Conservation (phyloP, 768 basidiomycete genomes). For the Kwoniella pini region DNA sequence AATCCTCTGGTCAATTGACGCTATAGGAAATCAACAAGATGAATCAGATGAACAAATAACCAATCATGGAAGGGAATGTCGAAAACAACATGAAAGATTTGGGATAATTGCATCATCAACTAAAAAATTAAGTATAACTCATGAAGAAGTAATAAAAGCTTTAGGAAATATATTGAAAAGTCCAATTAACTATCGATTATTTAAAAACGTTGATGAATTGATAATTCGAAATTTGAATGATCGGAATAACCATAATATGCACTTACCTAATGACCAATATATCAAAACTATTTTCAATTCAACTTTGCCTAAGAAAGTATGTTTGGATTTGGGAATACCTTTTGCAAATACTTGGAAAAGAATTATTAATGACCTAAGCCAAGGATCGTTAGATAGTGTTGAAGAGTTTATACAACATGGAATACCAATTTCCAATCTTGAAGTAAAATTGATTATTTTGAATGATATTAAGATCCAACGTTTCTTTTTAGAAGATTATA, state of each 20-base stretch:
- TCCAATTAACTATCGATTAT: too few species aligned
- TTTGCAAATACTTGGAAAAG: not conserved
- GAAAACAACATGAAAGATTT: too few species aligned
- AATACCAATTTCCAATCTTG: not conserved
- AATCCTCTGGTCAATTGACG: not conserved
- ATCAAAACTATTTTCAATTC: not conserved
- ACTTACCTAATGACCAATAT: not conserved
- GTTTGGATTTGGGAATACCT: not conserved
- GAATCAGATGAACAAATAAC: not conserved
- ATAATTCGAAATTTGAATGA: not conserved
- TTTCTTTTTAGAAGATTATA: conserved; percentile 6
- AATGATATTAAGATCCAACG: not conserved
- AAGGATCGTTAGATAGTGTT: not conserved
- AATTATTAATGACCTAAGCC: not conserved
- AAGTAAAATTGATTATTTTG: not conserved
- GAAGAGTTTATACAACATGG: not conserved
- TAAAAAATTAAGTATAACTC: too few species aligned
- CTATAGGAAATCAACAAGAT: not conserved
- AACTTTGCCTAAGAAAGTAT: not conserved
- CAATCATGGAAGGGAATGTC: too few species aligned
- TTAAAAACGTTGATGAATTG: too few species aligned
- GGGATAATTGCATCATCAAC: too few species aligned
- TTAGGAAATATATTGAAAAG: too few species aligned
- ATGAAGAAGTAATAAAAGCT: too few species aligned
- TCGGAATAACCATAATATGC: not conserved